Evolutionary conservation across 2,329 filamentous ascomycete genomes (phyloP).

Genomic region (Ascochyta viciae-villosae): DNA sequence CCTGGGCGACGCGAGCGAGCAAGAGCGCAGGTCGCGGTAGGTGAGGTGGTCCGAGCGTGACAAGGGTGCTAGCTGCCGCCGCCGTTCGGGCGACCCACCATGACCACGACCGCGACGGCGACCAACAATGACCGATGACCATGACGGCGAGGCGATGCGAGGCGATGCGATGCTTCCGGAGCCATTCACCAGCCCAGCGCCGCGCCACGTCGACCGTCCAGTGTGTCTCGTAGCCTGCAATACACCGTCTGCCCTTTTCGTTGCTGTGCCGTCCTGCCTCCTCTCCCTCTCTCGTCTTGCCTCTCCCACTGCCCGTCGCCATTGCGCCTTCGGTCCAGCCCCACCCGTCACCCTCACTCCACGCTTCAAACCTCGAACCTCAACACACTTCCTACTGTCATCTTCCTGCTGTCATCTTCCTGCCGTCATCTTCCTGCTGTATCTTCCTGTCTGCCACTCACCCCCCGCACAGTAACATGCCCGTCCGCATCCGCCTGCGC

Average conservation of each 20-base stretch:
- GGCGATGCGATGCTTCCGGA: conserved; percentile 22
- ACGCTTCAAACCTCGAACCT: background rate
- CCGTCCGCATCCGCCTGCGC: conserved; percentile 78
- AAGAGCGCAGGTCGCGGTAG: conserved; percentile 25
- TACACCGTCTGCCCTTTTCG: background rate
- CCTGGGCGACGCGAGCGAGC: conserved; percentile 24
- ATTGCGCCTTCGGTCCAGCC: no score
- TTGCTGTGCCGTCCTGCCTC: no score
- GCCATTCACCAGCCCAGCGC: conserved; percentile 28
- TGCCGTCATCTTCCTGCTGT: no score
- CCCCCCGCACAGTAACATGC: conserved; percentile 35
- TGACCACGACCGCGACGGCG: background rate
- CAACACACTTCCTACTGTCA: no score
- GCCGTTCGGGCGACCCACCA: conserved; percentile 11
- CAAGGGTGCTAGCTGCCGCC: conserved; percentile 16
- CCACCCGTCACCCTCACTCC: no score
- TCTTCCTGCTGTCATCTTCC: no score
- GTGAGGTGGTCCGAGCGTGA: background rate
- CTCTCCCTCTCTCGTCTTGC: no score
- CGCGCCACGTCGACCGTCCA: conserved; percentile 19
- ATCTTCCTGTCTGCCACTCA: background rate
- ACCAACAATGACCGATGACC: no score
- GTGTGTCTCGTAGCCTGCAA: conserved; percentile 6
- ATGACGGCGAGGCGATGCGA: no score
- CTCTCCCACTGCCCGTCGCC: no score